Conservation (phyloP, 2,329 filamentous ascomycete species). For the Neofusicoccum cordaticola region DNA sequence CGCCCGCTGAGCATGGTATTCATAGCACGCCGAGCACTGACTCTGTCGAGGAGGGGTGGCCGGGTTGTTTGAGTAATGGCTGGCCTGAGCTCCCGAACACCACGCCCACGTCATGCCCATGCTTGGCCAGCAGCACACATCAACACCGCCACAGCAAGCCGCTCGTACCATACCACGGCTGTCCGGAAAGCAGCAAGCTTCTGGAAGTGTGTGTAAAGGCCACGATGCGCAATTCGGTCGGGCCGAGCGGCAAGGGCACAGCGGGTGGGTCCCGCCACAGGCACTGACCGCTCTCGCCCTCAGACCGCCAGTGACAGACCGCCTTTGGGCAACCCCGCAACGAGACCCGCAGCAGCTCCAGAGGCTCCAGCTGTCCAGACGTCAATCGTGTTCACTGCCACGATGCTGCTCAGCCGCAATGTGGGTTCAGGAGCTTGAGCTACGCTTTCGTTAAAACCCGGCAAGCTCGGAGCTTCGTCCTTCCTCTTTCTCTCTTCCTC, state of each 20-base stretch:
- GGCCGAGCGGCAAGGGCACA: slow-evolving; percentile 9
- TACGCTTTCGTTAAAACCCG: background rate
- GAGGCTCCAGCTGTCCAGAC: slow-evolving; percentile 4
- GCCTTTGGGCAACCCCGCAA: background rate
- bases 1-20: too few species aligned
- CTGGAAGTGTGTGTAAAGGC: background rate
- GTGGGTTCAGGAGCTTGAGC: background rate
- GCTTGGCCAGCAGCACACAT: background rate
- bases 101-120: background rate
- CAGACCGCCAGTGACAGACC: background rate
- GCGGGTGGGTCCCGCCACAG: background rate
- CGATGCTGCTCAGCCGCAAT: slow-evolving; percentile 1
- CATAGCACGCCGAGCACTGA: too few species aligned
- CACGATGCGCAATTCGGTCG: slow-evolving; percentile 7
- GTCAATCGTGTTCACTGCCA: slow-evolving; percentile 8
- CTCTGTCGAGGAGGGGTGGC: too few species aligned
- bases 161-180: background rate
- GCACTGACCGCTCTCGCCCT: slow-evolving; percentile 3
- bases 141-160: slow-evolving; percentile 2
- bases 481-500: background rate
- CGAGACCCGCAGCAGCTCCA: background rate
- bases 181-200: slow-evolving; percentile 2
- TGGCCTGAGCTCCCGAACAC: background rate
- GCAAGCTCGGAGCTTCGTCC: background rate
- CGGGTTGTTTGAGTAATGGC: background rate